Base-by-base conservation (phyloP, 768 basidiomycete genomes). In the Hirschioporus abietinus region DNA sequence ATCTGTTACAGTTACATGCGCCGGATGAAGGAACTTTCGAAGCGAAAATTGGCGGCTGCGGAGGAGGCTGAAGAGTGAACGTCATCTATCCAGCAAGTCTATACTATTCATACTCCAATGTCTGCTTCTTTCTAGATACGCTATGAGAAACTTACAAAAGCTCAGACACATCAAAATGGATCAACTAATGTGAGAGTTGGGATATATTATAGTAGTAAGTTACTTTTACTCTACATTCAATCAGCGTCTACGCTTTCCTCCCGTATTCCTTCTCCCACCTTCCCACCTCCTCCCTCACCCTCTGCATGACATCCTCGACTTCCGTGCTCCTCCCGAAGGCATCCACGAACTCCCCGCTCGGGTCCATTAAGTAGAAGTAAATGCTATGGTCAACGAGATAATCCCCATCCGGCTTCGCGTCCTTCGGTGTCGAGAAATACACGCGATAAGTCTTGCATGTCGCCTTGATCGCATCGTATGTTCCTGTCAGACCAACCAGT, bases 351-450 rank as follows among this genome's bases (percentile, higher is more conserved):
- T 90, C 83, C 1, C 96, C 97, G 5, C 88, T 77, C 1, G 97
- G 96, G 73, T 98, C 95, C 95, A 99, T 97, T 36, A 99, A 85
- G 78, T 99, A 99, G 71, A 99, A 92, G 78, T 95, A 98, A 76
- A 97, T 96, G 58, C 92, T 95, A 76, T 92, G 91, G 78, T 99
- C 97, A 35, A 99, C 97, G 59, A 99, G 87, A 76, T 99, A 99
- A 80, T 99, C 97, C 63, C 95, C 96, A 9, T 84, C 86, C 18
- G 90, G 86, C 72, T 93, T 89, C 1, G 95, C 91, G 72, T 92
- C 80, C 10, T 93, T 93, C 1, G 93, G 93, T 5, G 96, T 98
- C 7, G 95, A 97, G 82, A 99, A 99, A 78, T 99, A 99, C 58
- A 99, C 97, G 57, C 97, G 91, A 77, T 96, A 99, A 27, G 91